Percentiles rank a stretch among this genome's conserved stretches.
phyloP scores from a whole-genome alignment of 495 filamentous ascomycete genomes.

The Penicillium cinerascens region DNA sequence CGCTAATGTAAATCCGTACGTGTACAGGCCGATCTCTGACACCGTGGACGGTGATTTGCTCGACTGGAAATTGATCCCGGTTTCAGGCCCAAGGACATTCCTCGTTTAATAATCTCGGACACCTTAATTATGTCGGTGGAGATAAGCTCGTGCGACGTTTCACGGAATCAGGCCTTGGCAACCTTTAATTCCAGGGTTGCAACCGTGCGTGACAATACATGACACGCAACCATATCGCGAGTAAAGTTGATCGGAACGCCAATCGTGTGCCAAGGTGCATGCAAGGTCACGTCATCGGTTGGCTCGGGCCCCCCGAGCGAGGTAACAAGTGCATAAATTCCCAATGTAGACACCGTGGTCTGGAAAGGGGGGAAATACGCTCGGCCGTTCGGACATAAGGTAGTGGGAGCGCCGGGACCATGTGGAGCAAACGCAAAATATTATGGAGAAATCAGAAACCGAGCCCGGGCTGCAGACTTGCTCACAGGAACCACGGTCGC shows the following conservation, averaged over 20 bases:
- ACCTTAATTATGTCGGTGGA: slow-evolving; percentile 42
- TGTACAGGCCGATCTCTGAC: too few species aligned
- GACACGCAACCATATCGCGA: slow-evolving; percentile 17
- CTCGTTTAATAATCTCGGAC: slow-evolving; percentile 15
- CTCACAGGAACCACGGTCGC: slow-evolving; percentile 26
- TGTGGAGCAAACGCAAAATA: slow-evolving; percentile 5
- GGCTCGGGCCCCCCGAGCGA: background rate
- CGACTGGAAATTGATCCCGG: background rate
- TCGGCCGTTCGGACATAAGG: slow-evolving; percentile 1
- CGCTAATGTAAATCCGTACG: too few species aligned
- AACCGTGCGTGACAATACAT: slow-evolving; percentile 24
- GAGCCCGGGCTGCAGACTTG: slow-evolving; percentile 5
- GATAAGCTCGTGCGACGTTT: slow-evolving; percentile 48
- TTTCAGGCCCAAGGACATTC: slow-evolving; percentile 12
- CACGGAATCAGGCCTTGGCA: slow-evolving; percentile 33
- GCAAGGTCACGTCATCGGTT: slow-evolving; percentile 21
- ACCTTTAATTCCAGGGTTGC: slow-evolving; percentile 25
- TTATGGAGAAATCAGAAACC: background rate
- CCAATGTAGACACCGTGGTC: slow-evolving; percentile 1
- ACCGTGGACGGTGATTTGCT: background rate
- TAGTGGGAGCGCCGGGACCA: background rate
- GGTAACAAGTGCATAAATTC: too few species aligned
- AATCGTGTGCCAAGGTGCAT: slow-evolving; percentile 3
- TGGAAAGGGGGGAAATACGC: background rate
- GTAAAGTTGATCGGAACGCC: slow-evolving; percentile 13